A percentile compares a stretch with the other conserved stretches of the same genome.
Conservation (phyloP, 2,329 filamentous ascomycete species). For the Neurospora sp. region DNA sequence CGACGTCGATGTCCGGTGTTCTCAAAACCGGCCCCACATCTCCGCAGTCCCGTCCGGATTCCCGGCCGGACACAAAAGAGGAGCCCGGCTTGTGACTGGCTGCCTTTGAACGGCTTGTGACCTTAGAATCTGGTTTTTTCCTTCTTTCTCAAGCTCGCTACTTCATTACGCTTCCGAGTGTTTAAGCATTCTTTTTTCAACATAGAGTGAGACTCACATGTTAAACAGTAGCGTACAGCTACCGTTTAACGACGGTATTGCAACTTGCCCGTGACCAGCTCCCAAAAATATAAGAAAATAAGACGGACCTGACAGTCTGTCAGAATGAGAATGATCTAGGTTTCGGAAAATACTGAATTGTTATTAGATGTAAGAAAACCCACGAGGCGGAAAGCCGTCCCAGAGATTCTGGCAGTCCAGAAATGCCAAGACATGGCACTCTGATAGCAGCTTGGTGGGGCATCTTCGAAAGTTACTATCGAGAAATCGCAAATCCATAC, state of each 20-base stretch:
- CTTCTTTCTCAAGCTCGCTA: no score
- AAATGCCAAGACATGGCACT: not conserved
- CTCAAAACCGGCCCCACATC: not conserved
- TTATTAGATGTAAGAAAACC: not conserved
- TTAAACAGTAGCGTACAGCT: not conserved
- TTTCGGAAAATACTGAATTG: not conserved
- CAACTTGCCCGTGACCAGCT: not conserved
- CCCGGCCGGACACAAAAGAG: not conserved
- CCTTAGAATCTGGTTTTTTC: no score
- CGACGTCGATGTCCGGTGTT: not conserved
- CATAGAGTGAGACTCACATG: not conserved
- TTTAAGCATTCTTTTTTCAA: no score
- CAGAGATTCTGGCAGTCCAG: not conserved
- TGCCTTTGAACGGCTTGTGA: not conserved
- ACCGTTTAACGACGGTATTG: not conserved
- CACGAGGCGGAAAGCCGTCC: not conserved
- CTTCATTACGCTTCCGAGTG: no score
- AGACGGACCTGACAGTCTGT: not conserved
- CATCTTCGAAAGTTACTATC: not conserved
- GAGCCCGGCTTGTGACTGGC: not conserved
- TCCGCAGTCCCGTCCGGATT: not conserved
- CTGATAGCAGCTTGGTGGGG: not conserved
- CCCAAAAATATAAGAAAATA: not conserved
- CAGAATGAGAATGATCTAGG: no score
- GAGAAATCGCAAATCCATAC: not conserved